These are phyloP conservation scores for Yamadazyma laniorum DNA, from an alignment of 805 yeast genomes.

Conservation along the genomic window DNA sequence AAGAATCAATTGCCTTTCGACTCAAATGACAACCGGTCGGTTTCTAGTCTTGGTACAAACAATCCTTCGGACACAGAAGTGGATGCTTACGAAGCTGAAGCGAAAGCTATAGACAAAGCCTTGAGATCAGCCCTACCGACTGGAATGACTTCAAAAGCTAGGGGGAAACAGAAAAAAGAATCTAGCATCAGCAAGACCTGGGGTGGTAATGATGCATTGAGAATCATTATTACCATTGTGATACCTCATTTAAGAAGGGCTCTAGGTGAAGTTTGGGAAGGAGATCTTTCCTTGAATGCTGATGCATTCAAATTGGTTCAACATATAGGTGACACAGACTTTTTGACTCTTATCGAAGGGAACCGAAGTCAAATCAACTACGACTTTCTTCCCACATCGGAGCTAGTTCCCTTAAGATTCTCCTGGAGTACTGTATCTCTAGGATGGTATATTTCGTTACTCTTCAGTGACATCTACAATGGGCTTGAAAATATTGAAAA, in stretches of 20 bases:
- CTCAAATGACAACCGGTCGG: neutral
- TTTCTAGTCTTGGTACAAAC: neutral
- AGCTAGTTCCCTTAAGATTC: slow-evolving; percentile 48
- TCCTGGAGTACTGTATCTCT: slow-evolving; percentile 62
- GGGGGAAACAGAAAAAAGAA: slow-evolving; percentile 50
- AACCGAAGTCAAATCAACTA: slow-evolving; percentile 29
- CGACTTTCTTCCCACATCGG: slow-evolving; percentile 45
- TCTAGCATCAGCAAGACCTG: slow-evolving; percentile 51
- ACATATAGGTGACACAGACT: slow-evolving; percentile 40
- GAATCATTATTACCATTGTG: slow-evolving; percentile 38
- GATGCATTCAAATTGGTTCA: slow-evolving; percentile 34
- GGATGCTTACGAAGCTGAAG: slow-evolving; percentile 9
- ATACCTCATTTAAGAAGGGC: slow-evolving; percentile 35
- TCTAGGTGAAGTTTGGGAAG: slow-evolving; percentile 27
- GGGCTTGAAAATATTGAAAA: slow-evolving; percentile 20
- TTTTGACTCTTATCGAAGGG: slow-evolving; percentile 19
- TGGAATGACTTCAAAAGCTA: slow-evolving; percentile 61
- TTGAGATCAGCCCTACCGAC: slow-evolving; percentile 51
- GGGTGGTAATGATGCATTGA: slow-evolving; percentile 55
- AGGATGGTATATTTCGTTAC: slow-evolving; percentile 72
- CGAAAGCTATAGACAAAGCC: slow-evolving; percentile 34
- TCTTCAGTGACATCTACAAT: slow-evolving; percentile 58
- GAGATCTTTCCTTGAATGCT: slow-evolving; percentile 16
- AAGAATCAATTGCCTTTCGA: neutral
- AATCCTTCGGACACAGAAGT: slow-evolving; percentile 1